A percentile compares a stretch with the other conserved stretches of the same genome.
Evolutionary conservation across 805 yeast species (phyloP).

Genomic region (Metschnikowia rubicola): DNA sequence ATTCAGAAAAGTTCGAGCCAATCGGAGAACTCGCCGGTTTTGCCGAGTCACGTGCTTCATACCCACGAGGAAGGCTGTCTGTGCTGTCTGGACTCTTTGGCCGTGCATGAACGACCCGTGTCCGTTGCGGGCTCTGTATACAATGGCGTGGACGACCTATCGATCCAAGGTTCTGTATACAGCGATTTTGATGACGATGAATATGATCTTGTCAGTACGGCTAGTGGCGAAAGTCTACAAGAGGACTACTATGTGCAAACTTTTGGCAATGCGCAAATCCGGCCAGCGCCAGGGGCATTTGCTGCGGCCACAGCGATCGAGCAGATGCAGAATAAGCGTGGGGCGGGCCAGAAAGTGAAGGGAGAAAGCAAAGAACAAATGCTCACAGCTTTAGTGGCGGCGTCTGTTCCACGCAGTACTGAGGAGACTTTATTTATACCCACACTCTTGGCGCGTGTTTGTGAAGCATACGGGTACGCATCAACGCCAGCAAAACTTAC

Average conservation of each 20-base stretch:
- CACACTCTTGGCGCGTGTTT: slow-evolving; percentile 62
- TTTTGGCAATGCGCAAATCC: slow-evolving; percentile 40
- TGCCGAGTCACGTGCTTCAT: not conserved
- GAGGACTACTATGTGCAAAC: not conserved
- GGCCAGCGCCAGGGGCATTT: slow-evolving; percentile 47
- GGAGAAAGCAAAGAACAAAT: slow-evolving; percentile 33
- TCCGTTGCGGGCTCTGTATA: slow-evolving; percentile 62
- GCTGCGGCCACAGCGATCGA: slow-evolving; percentile 39
- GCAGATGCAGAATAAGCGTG: slow-evolving; percentile 44
- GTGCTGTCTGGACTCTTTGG: slow-evolving; percentile 51
- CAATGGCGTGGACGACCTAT: slow-evolving; percentile 30
- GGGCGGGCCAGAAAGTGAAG: slow-evolving; percentile 12
- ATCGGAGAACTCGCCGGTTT: not conserved
- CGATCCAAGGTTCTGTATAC: slow-evolving; percentile 35
- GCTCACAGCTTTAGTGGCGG: slow-evolving; percentile 51
- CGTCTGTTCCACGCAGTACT: slow-evolving; percentile 72
- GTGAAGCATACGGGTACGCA: slow-evolving; percentile 67
- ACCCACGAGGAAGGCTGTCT: slow-evolving; percentile 41
- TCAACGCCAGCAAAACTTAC: slow-evolving; percentile 69
- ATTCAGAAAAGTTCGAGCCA: not conserved
- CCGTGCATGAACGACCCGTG: slow-evolving; percentile 61
- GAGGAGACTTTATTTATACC: slow-evolving; percentile 78
- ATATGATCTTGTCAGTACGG: slow-evolving; percentile 19
- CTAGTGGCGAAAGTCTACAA: slow-evolving; percentile 26
- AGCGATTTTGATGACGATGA: slow-evolving; percentile 39